phyloP scores from a whole-genome alignment of 108 stramenopile species.

The Craspedostauros australis region DNA sequence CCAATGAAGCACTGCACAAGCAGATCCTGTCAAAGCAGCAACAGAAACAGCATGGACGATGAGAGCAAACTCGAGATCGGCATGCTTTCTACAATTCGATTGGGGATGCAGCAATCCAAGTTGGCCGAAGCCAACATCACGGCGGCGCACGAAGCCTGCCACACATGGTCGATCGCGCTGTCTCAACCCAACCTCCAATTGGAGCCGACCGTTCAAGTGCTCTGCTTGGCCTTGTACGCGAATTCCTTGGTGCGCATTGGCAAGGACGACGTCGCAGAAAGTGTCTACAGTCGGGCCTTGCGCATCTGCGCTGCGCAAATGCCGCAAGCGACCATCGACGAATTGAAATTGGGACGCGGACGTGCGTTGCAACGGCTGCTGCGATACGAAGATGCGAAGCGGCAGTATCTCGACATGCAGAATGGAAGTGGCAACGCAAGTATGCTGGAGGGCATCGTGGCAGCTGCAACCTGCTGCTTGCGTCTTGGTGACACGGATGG shows the following conservation, averaged over 20 bases:
- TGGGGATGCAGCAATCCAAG: conserved; percentile 22
- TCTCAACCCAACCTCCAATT: too few relatives aligned
- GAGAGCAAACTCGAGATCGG: too few relatives aligned
- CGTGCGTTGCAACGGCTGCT: conserved; percentile 49
- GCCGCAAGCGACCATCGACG: conserved; percentile 6
- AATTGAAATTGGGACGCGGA: conserved; percentile 38
- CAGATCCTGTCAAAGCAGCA: too few relatives aligned
- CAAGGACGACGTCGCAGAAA: conserved; percentile 39
- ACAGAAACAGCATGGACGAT: too few relatives aligned
- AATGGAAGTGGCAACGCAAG: too few relatives aligned
- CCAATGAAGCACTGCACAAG: too few relatives aligned
- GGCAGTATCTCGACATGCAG: conserved; percentile 17
- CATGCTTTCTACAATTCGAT: too few relatives aligned
- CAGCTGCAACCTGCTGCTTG: conserved; percentile 10
- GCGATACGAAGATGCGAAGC: conserved; percentile 36
- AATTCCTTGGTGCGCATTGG: conserved; percentile 57
- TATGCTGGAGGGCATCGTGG: neutral
- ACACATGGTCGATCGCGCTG: conserved; percentile 10
- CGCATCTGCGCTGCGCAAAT: neutral
- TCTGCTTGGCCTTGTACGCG: conserved; percentile 41
- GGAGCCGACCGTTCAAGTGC: too few relatives aligned
- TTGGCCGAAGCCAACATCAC: conserved; percentile 17
- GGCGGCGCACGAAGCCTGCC: conserved; percentile 31
- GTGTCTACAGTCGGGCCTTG: conserved; percentile 28
- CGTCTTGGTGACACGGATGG: conserved; percentile 7